phyloP scores from a whole-genome alignment of 2,329 filamentous ascomycete genomes.

The Ophiostoma populinum region DNA sequence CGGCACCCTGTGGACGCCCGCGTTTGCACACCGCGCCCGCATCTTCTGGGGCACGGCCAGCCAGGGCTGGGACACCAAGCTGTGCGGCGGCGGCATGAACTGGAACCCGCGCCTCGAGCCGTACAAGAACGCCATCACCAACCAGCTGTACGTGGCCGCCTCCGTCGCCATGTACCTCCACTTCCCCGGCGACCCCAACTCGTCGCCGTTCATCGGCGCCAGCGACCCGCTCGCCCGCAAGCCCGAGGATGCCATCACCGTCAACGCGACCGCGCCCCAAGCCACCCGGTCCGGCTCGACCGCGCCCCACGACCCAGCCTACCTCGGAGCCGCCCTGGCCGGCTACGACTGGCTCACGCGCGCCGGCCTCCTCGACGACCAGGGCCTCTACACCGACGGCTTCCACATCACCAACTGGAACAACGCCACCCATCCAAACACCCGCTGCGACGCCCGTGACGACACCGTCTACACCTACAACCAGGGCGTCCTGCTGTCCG shows the following conservation, averaged over 20 bases:
- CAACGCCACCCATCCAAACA: conserved; percentile 43
- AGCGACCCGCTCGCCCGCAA: conserved; percentile 7
- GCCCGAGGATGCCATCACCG: too few species aligned
- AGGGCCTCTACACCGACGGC: conserved; percentile 69
- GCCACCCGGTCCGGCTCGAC: too few species aligned
- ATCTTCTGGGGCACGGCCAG: conserved; percentile 73
- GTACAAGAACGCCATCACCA: conserved; percentile 95
- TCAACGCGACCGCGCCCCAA: too few species aligned
- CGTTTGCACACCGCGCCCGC: conserved; percentile 68
- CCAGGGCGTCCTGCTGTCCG: conserved; percentile 76
- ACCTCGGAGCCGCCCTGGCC: conserved; percentile 56
- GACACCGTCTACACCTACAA: conserved; percentile 94
- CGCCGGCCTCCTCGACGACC: conserved; percentile 63
- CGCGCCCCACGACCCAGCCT: conserved; percentile 35
- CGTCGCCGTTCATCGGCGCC: conserved; percentile 41
- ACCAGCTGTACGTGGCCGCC: conserved; percentile 73
- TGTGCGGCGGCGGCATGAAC: conserved; percentile 77
- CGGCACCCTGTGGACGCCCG: conserved; percentile 54
- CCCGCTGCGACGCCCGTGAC: conserved; percentile 62
- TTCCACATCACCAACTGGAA: conserved; percentile 63
- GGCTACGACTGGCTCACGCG: conserved; percentile 66
- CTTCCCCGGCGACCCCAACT: conserved; percentile 65
- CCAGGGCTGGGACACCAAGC: conserved; percentile 60
- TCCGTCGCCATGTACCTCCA: conserved; percentile 80
- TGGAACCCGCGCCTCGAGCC: conserved; percentile 56